Evolutionary conservation across 352 stramenopile genomes (phyloP), one percentile per base, ranked within the genome.

Genomic region (Pythium scleroteichum): DNA sequence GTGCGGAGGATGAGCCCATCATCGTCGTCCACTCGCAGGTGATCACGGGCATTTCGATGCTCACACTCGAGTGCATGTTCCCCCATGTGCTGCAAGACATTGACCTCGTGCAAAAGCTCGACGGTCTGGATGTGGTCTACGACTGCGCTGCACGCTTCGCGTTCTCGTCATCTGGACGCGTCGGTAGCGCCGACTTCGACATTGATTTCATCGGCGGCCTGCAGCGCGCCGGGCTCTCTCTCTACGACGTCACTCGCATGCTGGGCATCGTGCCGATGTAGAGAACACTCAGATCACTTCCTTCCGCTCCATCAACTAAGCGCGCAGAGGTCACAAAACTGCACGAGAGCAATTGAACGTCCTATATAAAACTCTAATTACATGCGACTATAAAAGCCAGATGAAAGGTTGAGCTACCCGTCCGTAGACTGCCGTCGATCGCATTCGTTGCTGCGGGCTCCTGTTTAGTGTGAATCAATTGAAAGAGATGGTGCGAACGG

Each of bases 51-150:
- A 49, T 65, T 19, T 48, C 58, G n/a, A 41, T 27, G 16, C 39
- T 61, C 13, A 69, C 67, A 20, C 33, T 75, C 29, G 9, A 39
- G 14, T 5, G 39, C 20, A 47, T 75, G 47, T 75, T 71, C 59
- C 62, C 67, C 16, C 54, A 62, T 47, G 48, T 59, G 41, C 41
- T 59, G 5, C 22, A 51, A 8, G 42, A 59, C 49, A 32, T 58
- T 22, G 29, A 23, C 32, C 42, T 75, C 19, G 44, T 63, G 35
- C 52, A 62, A 16, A 64, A 60, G 23, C 22, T 75, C 26, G 46
- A 69, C 2, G 57, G 53, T 8, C 38, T 32, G 9, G 46, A 62
- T 2, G 14, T 72, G 19, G 35, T n/a, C 2, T 67, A 66, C 50
- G 13, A 52, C 2, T 62, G 42, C 24, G 16, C 44, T 3, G 40